Evolutionary conservation across 331 rosid genomes (phyloP).

Genomic region (Quercus phellos): DNA sequence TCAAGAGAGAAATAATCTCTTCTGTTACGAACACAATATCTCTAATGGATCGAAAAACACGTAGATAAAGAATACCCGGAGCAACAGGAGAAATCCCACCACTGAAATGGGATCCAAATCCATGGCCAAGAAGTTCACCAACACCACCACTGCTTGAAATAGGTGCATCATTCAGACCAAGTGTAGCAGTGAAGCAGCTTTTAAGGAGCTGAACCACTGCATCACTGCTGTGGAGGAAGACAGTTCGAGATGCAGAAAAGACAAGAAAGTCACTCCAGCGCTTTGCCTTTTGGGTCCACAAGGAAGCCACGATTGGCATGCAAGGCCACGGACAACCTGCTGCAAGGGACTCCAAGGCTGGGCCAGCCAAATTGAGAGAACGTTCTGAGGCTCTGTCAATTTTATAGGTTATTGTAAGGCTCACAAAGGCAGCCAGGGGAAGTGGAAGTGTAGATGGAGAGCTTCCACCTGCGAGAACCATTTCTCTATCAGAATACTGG

Average conservation of each 20-base stretch:
- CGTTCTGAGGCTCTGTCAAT: slow-evolving; percentile 56
- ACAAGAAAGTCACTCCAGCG: slow-evolving; percentile 58
- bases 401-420: slow-evolving; percentile 62
- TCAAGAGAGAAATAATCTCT: slow-evolving; percentile 43
- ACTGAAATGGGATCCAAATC: slow-evolving; percentile 53
- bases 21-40: slow-evolving; percentile 45
- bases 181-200: slow-evolving; percentile 55
- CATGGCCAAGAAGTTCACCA: slow-evolving; percentile 60
- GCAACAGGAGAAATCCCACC: slow-evolving; percentile 59
- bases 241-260: slow-evolving; percentile 58
- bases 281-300: slow-evolving; percentile 63
- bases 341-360: slow-evolving; percentile 55
- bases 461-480: slow-evolving; percentile 34
- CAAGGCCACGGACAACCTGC: slow-evolving; percentile 71
- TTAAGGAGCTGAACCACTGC: slow-evolving; percentile 52
- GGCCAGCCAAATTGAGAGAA: slow-evolving; percentile 56
- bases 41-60: slow-evolving; percentile 48
- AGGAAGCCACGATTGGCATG: slow-evolving; percentile 59
- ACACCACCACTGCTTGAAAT: slow-evolving; percentile 48
- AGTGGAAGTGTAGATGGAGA: slow-evolving; percentile 56
- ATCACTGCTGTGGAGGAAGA: slow-evolving; percentile 49
- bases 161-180: slow-evolving; percentile 40
- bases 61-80: slow-evolving; percentile 57
- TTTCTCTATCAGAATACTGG: not conserved
- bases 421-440: slow-evolving; percentile 60